phyloP scores from a whole-genome alignment of 495 filamentous ascomycete species.

The Neurospora sp. region DNA sequence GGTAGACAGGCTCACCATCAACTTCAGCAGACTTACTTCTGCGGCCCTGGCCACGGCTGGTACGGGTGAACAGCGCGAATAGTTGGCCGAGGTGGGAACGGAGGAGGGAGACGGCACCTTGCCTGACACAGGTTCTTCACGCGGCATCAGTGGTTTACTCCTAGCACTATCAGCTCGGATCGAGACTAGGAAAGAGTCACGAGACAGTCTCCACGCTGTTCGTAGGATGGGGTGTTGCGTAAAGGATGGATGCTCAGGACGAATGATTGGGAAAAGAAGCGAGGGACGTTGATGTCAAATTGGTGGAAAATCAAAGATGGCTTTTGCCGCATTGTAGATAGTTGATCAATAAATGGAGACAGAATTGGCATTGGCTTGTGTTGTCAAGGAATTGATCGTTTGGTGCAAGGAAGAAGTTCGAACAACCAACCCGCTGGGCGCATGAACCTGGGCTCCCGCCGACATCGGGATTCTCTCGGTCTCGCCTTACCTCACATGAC shows the following conservation, averaged over 20 bases:
- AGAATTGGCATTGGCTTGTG: background rate
- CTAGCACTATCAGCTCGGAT: no score
- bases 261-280: background rate
- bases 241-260: background rate
- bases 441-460: background rate
- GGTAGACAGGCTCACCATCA: background rate
- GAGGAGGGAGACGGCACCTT: background rate
- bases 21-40: background rate
- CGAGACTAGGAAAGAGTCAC: no score
- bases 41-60: background rate
- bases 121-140: background rate
- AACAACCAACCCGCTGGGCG: background rate
- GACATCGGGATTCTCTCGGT: background rate
- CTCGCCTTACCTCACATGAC: background rate
- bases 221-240: background rate
- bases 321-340: background rate
- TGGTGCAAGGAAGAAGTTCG: background rate
- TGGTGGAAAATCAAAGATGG: background rate
- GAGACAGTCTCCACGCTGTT: background rate
- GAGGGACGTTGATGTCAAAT: background rate
- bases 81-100: background rate
- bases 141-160: background rate
- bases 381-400: background rate
- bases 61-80: background rate
- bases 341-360: background rate